phyloP scores from a whole-genome alignment of 2,329 filamentous ascomycete genomes.

The Fusarium neocosmosporiellum region DNA sequence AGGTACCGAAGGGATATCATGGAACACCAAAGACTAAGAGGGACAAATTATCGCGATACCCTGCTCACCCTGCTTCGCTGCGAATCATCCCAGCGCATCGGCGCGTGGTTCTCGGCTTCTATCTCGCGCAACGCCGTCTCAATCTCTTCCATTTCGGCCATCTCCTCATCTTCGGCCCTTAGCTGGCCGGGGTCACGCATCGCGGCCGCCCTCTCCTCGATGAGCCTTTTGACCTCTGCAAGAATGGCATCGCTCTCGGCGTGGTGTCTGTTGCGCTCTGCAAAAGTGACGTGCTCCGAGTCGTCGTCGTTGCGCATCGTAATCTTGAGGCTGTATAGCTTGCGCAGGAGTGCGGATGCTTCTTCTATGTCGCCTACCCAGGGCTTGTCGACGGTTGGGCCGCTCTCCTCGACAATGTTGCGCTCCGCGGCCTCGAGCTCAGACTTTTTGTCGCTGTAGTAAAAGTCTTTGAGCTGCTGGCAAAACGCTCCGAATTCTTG shows the following conservation, averaged over 20 bases:
- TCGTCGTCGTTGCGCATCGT: neutral
- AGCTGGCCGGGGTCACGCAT: neutral
- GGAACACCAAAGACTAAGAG: neutral
- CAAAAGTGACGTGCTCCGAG: neutral
- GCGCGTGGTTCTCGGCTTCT: neutral
- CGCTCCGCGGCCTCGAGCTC: neutral
- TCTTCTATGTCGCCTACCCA: neutral
- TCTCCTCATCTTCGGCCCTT: neutral
- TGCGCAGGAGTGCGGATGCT: neutral
- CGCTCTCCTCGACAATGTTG: constrained; percentile 1
- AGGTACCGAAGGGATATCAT: neutral
- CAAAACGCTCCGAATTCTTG: neutral
- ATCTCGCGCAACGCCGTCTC: neutral
- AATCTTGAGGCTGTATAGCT: neutral
- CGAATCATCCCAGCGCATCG: neutral
- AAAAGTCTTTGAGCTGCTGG: neutral
- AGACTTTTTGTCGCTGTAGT: neutral
- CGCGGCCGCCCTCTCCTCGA: neutral
- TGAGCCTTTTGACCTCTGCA: neutral
- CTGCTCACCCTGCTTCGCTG: neutral
- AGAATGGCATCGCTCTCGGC: neutral
- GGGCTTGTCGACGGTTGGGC: neutral
- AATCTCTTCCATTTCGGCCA: neutral
- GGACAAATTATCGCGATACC: neutral
- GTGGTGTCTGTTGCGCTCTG: neutral